Evolutionary conservation across 495 filamentous ascomycete genomes (phyloP).

Genomic region (Penicillium cinerascens): DNA sequence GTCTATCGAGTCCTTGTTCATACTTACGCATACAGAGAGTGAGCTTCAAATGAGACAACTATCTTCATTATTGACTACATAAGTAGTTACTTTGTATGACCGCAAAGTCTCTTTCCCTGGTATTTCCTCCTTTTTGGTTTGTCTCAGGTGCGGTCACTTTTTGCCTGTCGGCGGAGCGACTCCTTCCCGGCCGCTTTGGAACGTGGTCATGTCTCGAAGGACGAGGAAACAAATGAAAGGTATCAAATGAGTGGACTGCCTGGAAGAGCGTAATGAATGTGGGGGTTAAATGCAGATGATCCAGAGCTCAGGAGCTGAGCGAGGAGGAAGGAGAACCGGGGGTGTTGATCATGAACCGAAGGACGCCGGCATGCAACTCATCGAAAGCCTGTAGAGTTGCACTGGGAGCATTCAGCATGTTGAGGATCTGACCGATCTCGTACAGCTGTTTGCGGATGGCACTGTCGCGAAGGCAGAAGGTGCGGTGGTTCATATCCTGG

Average conservation of each 20-base stretch:
- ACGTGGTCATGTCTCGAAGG: not conserved
- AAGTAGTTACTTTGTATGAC: not conserved
- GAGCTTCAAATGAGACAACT: not conserved
- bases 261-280: not conserved
- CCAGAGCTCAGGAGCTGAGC: constrained; percentile 27
- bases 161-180: not conserved
- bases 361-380: not conserved
- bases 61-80: not conserved
- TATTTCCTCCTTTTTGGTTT: not conserved
- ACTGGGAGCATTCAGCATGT: constrained; percentile 48
- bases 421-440: constrained; percentile 50
- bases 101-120: not conserved
- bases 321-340: not conserved
- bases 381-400: constrained; percentile 35
- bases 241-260: not conserved
- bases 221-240: not conserved
- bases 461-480: constrained; percentile 53
- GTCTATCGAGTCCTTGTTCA: not conserved
- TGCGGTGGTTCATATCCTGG: constrained; percentile 52
- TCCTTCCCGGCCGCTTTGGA: not conserved
- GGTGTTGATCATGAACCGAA: not conserved
- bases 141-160: not conserved
- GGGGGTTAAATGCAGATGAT: constrained; percentile 1
- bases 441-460: constrained; percentile 52
- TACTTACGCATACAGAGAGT: not conserved